These are phyloP conservation scores for Fusarium citri DNA, from an alignment of 2,329 filamentous ascomycete species.

Conservation along the genomic window DNA sequence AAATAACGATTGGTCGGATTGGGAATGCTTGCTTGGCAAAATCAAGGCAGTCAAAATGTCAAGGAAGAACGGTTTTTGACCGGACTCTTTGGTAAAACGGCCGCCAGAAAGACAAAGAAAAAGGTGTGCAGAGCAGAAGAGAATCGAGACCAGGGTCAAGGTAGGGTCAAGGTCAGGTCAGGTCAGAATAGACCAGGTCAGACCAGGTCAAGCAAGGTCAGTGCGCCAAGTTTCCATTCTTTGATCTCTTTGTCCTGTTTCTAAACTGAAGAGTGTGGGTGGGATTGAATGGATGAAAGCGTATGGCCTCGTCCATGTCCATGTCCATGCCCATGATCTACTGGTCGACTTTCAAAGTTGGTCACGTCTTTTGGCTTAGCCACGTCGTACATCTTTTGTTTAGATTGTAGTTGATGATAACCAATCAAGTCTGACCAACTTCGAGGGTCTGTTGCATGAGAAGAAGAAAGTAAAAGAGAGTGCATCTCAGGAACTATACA, in stretches of 20 bases:
- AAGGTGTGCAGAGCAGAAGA: background rate
- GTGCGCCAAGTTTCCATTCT: background rate
- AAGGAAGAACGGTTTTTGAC: constrained; percentile 19
- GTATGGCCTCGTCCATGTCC: constrained; percentile 7
- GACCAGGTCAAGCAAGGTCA: constrained; percentile 2
- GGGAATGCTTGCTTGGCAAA: constrained; percentile 32
- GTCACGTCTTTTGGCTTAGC: constrained; percentile 21
- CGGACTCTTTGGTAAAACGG: constrained; percentile 21
- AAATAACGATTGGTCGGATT: constrained; percentile 25
- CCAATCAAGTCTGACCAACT: constrained; percentile 41
- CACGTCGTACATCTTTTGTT: constrained; percentile 39
- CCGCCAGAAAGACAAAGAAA: background rate
- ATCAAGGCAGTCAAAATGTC: constrained; percentile 12
- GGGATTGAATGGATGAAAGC: constrained; percentile 11
- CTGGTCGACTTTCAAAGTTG: background rate
- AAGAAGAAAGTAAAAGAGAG: constrained; percentile 1
- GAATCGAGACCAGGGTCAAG: background rate
- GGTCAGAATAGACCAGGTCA: background rate
- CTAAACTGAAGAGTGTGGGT: constrained; percentile 10
- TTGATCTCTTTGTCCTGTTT: background rate
- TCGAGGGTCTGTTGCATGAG: constrained; percentile 14
- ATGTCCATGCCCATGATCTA: background rate
- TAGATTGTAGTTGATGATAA: constrained; percentile 29
- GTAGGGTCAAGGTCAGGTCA: background rate
- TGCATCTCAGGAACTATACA: constrained; percentile 8